Percentiles rank a stretch among this genome's conserved stretches.
These are phyloP conservation scores for Tolypocladium guangdongense DNA, from an alignment of 2,329 filamentous ascomycete genomes.

Conservation along the genomic window DNA sequence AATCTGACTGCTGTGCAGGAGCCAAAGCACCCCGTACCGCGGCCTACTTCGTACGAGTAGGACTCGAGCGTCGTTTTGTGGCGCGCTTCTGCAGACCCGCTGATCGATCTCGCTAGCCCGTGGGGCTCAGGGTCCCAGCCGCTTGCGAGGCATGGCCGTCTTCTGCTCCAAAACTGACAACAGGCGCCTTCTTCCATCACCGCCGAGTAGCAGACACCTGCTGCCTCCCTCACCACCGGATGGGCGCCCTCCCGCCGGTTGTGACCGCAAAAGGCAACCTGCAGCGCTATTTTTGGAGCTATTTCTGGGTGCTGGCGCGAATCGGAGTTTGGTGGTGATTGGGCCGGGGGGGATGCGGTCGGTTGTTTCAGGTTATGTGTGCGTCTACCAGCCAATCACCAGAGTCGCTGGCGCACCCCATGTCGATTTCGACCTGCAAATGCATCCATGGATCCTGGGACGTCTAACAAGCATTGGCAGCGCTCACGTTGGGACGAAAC, in stretches of 20 bases:
- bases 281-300: constrained; percentile 11
- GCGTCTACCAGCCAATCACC: constrained; percentile 7
- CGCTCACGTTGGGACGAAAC: neutral
- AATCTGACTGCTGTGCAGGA: neutral
- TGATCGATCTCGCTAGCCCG: neutral
- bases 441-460: neutral
- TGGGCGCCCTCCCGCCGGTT: neutral
- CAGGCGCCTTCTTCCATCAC: too few species aligned
- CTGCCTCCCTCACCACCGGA: neutral
- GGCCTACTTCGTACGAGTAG: too few species aligned
- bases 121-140: neutral
- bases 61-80: neutral
- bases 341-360: constrained; percentile 1
- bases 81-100: neutral
- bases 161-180: neutral
- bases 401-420: neutral
- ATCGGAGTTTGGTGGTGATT: constrained; percentile 5
- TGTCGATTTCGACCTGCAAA: neutral
- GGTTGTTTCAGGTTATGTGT: constrained; percentile 13
- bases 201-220: neutral
- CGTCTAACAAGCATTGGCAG: neutral
- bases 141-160: neutral
- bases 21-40: too few species aligned
- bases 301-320: constrained; percentile 8
- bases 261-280: neutral